Evolutionary conservation across 768 basidiomycete genomes (phyloP).

Genomic region (Hygrophorus russula): DNA sequence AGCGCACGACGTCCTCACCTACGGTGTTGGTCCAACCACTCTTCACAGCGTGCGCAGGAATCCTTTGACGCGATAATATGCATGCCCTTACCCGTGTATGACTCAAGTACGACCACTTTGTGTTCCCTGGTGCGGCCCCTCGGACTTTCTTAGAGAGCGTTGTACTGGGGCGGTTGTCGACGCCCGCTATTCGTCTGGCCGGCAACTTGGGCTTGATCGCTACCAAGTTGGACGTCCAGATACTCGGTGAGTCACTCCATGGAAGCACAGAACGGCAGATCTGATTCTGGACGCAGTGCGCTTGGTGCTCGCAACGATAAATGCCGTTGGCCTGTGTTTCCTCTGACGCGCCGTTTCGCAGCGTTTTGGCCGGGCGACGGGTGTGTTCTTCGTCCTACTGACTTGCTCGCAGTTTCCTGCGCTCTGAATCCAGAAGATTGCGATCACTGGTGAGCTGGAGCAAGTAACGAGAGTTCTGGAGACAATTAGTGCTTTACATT

Average conservation of each 20-base stretch:
- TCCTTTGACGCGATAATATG: neutral
- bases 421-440: too few species aligned
- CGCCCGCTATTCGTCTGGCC: slow-evolving; percentile 35
- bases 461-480: too few species aligned
- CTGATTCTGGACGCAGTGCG: slow-evolving; percentile 42
- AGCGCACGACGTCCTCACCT: slow-evolving; percentile 74
- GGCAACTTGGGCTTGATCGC: slow-evolving; percentile 28
- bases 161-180: slow-evolving; percentile 46
- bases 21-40: slow-evolving; percentile 38
- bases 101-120: slow-evolving; percentile 84
- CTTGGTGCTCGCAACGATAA: slow-evolving; percentile 54
- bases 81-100: neutral
- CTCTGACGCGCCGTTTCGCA: slow-evolving; percentile 49
- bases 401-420: slow-evolving; percentile 34
- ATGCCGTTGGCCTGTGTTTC: slow-evolving; percentile 49
- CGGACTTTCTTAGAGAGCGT: slow-evolving; percentile 77
- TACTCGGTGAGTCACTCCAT: slow-evolving; percentile 41
- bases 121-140: slow-evolving; percentile 83
- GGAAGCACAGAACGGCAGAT: neutral
- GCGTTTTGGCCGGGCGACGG: slow-evolving; percentile 52
- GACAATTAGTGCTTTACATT: too few species aligned
- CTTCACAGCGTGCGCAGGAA: slow-evolving; percentile 37
- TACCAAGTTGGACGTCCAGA: slow-evolving; percentile 59
- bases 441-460: too few species aligned
- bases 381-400: slow-evolving; percentile 54